Base-by-base conservation (phyloP, 805 yeast genomes). In the Metschnikowia anglica region DNA sequence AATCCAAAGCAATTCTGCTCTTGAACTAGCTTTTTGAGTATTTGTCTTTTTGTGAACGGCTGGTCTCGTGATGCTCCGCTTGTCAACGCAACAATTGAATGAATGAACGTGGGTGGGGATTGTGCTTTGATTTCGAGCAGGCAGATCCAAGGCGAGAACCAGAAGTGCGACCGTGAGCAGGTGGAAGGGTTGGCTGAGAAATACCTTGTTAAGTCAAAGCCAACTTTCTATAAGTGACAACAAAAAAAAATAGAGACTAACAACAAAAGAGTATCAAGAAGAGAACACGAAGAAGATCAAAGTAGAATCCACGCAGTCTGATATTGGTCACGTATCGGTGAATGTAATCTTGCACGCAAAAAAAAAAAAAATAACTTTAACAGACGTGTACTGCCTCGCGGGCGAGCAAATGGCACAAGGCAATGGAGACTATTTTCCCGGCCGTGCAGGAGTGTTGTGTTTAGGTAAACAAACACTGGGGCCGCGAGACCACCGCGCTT, bases 351-450 rank as follows among this genome's bases (percentile, higher is more conserved):
- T 3, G 30, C 31, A 19, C 31, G 31, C 8, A 17, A 8, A 23
- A 17, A 40, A 34, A 33, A 34, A 20, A 23, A 34, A 34, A 26
- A 23, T 7, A 26, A 25, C 21, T 28, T 25, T 28, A 36, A 17
- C 40, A 41, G 44, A 41, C 44, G 44, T 41, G 44, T 41, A 35
- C 32, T 25, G 40, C 30, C 12, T 17, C 35, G 6, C 12, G 34
- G 34, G 38, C 33, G 38, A 33, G 28, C 32, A 17, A 8, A 27
- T 11, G 17, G 23, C 40, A 9, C 17, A 13, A 25, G 39, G 26
- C 26, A 20, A 19, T n/a, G 13, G 13, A 9, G 29, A 27, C 20
- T 32, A 17, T 19, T n/a, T 6, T 16, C 32, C 32, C 7, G 13
- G 16, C 12, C 12, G 21, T 39, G 37, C 43, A 39, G 37, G 16